A percentile compares a stretch with the other conserved stretches of the same genome.
Conservation (phyloP, 1,139 yeast genomes). For the Sugiyamaella neomexicana region DNA sequence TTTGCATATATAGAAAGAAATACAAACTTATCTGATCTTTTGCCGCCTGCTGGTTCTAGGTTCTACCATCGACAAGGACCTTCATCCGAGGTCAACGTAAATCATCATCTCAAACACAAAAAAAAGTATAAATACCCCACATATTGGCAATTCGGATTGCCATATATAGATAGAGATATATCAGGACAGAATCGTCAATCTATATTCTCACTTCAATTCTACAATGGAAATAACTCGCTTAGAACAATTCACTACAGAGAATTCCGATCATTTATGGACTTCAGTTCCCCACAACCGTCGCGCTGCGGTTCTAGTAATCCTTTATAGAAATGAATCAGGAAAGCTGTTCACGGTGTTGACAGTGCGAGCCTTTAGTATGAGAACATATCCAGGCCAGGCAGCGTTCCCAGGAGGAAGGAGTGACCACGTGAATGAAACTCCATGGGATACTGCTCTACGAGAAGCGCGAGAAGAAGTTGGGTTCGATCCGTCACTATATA, state of each 20-base stretch:
- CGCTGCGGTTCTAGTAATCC: slow-evolving; percentile 68
- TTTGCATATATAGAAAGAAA: slow-evolving; percentile 1
- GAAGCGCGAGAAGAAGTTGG: slow-evolving; percentile 88
- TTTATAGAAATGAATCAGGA: slow-evolving; percentile 62
- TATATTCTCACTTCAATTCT: neutral
- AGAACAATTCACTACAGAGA: neutral
- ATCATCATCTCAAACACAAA: too few species aligned
- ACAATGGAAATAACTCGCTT: slow-evolving; percentile 12
- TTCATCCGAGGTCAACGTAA: too few species aligned
- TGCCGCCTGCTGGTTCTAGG: too few species aligned
- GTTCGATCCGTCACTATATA: slow-evolving; percentile 53
- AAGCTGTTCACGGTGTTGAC: slow-evolving; percentile 73
- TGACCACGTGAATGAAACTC: slow-evolving; percentile 60
- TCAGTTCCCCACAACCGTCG: slow-evolving; percentile 53
- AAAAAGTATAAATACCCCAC: too few species aligned
- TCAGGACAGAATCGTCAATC: neutral
- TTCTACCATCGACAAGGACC: too few species aligned
- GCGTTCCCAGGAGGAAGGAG: slow-evolving; percentile 92
- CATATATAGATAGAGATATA: too few species aligned
- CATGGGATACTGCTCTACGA: slow-evolving; percentile 72
- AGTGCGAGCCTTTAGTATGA: slow-evolving; percentile 63
- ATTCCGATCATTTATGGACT: slow-evolving; percentile 9
- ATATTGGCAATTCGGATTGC: too few species aligned
- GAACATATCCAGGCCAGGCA: slow-evolving; percentile 78
- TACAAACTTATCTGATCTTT: neutral